phyloP scores from a whole-genome alignment of 164 flowering plant species.

The Sextonia rubra region DNA sequence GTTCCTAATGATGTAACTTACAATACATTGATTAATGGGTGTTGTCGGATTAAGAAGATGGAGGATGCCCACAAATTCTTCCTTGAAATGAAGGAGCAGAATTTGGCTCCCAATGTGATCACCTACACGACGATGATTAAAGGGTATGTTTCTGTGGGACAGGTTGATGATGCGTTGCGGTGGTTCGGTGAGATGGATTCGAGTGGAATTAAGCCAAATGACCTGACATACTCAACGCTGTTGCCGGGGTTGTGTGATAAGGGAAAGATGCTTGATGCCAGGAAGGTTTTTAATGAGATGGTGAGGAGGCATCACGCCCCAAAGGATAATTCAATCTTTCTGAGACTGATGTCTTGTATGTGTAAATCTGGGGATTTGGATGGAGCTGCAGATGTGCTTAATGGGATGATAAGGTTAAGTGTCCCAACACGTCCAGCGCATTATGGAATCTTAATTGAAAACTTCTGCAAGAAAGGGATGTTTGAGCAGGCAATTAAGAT shows the following conservation, averaged over 20 bases:
- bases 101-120: slow-evolving; percentile 58
- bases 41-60: slow-evolving; percentile 50
- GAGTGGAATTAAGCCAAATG: slow-evolving; percentile 60
- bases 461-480: slow-evolving; percentile 52
- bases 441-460: slow-evolving; percentile 79
- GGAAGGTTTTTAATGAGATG: slow-evolving; percentile 59
- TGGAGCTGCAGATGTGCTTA: slow-evolving; percentile 73
- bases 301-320: slow-evolving; percentile 54
- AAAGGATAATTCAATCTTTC: slow-evolving; percentile 64
- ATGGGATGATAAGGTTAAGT: slow-evolving; percentile 66
- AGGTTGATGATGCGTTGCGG: slow-evolving; percentile 67
- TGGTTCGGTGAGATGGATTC: slow-evolving; percentile 73
- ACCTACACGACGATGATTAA: slow-evolving; percentile 88
- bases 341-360: slow-evolving; percentile 50
- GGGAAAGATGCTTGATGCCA: slow-evolving; percentile 69
- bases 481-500: slow-evolving; percentile 62
- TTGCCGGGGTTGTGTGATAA: slow-evolving; percentile 85
- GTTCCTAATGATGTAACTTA: slow-evolving; percentile 66
- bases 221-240: slow-evolving; percentile 57
- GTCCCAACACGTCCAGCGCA: slow-evolving; percentile 82
- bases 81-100: slow-evolving; percentile 68
- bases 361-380: slow-evolving; percentile 60
- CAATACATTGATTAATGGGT: slow-evolving; percentile 78
- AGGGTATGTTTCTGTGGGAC: slow-evolving; percentile 63
- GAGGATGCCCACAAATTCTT: slow-evolving; percentile 77